A percentile compares a stretch with the other conserved stretches of the same genome.
Evolutionary conservation across 495 filamentous ascomycete species (phyloP).

Genomic region (Tuber magnatum): DNA sequence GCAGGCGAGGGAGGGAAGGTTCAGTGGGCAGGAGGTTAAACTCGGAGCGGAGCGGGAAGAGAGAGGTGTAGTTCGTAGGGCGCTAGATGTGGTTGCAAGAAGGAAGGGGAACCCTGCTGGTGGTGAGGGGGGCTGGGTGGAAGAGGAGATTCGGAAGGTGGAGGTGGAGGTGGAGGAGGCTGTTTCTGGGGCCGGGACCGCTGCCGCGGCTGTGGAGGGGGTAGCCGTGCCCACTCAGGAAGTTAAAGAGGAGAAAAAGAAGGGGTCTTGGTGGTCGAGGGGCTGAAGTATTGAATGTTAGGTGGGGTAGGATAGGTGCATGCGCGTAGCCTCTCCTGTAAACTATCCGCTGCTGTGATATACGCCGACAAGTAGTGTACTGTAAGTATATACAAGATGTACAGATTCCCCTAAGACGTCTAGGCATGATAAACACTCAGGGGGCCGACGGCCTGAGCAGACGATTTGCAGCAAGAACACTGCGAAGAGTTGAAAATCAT

Average conservation of each 20-base stretch:
- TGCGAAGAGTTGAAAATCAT: not conserved
- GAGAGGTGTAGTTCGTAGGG: not conserved
- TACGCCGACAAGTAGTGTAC: not conserved
- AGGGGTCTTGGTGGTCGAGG: conserved; percentile 22
- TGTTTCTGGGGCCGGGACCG: not conserved
- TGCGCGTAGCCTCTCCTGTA: not conserved
- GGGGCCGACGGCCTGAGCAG: not conserved
- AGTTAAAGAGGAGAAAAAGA: conserved; percentile 9
- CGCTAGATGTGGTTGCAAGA: not conserved
- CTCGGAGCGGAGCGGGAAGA: conserved; percentile 10
- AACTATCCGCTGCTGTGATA: not conserved
- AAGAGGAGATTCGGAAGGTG: conserved; percentile 20
- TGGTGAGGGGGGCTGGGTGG: conserved; percentile 24
- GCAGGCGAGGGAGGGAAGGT: conserved; percentile 21
- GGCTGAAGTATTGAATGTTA: not conserved
- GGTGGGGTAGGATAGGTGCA: not conserved
- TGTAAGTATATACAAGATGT: not conserved
- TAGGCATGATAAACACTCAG: not conserved
- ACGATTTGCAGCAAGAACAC: not conserved
- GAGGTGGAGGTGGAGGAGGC: conserved; percentile 25
- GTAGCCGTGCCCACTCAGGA: not conserved
- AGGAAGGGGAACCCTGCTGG: not conserved
- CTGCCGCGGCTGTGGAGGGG: not conserved
- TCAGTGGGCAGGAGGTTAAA: conserved; percentile 31
- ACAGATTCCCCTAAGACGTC: not conserved